Base-by-base conservation (phyloP, 2,329 filamentous ascomycete species). In the Metarhizium robertsii region DNA sequence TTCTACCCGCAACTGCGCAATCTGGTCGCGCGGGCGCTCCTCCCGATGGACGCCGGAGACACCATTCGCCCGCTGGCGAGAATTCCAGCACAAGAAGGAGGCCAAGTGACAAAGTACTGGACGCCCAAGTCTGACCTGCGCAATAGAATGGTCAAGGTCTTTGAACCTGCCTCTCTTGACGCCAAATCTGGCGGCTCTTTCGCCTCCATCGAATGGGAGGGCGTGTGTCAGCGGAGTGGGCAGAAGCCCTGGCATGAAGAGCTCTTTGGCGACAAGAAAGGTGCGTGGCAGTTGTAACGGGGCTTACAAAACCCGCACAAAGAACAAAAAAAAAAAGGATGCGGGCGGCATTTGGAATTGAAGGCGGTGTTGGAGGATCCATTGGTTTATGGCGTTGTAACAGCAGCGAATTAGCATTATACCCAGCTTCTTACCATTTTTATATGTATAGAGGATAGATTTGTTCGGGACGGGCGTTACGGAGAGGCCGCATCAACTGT, bases 211-310 rank as follows among this genome's bases (percentile, higher is more conserved):
- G 54, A 51, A 1, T 72, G 69, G 69, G 65, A 71, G 30, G 67
- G 58, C 4, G 60, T 72, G 2, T 72, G 70, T 53, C 68, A 71
- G 53, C 66, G 63, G 51, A 40, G 50, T 10, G 62, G 62, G 4
- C 55, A 57, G 25, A 60, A 53, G 50, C 55, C 60, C 4, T 72
- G 70, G 70, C 60, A 70, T 34, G 64, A 70, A 11, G 64, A 66
- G 54, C 51, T 72, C 0, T 71, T 72, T 58, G 65, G 62, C 2
- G 70, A 72, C 38, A 58, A 55, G 2, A 62, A 69, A 45, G 70
- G 70, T 0, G 64, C 66, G 3, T 50, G 71, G 48, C 54, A 60
- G 8, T 32, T 60, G 20, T 56, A 20, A 43, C 11, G 11, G 40
- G 16, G 40, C 6, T 14, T 6, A 43, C 1, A 18, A 16, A 43